Percentiles rank a stretch among this genome's conserved stretches.
These are phyloP conservation scores for Debaryomyces psychrophilus DNA, from an alignment of 1,139 yeast species.

Conservation along the genomic window DNA sequence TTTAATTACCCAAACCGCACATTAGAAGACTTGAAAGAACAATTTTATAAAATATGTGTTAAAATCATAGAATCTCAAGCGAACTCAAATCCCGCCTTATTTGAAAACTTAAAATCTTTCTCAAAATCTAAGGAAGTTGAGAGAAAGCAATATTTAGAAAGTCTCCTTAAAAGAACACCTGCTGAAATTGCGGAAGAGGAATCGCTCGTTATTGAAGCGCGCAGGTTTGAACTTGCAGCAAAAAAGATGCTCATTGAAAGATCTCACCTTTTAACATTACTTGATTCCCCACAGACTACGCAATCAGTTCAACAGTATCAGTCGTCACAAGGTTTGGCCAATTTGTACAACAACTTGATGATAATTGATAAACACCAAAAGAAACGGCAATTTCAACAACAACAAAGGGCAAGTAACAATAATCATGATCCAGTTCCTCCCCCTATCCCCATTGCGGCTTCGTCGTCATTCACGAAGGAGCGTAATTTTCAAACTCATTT, in stretches of 20 bases:
- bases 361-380: constrained; percentile 68
- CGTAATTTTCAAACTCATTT: constrained; percentile 55
- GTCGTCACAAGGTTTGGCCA: constrained; percentile 88
- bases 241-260: constrained; percentile 86
- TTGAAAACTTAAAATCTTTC: constrained; percentile 56
- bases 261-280: constrained; percentile 70
- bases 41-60: constrained; percentile 60
- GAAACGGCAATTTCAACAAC: constrained; percentile 44
- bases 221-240: constrained; percentile 90
- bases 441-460: constrained; percentile 59
- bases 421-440: constrained; percentile 59
- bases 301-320: constrained; percentile 77
- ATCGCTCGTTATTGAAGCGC: constrained; percentile 87
- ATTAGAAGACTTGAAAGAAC: constrained; percentile 80
- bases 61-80: constrained; percentile 51
- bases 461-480: constrained; percentile 54
- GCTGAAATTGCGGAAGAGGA: constrained; percentile 99
- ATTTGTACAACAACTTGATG: constrained; percentile 79
- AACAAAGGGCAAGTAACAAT: constrained; percentile 42
- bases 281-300: constrained; percentile 88
- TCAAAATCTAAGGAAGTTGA: constrained; percentile 70
- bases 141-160: constrained; percentile 78
- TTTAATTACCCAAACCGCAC: constrained; percentile 50
- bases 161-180: constrained; percentile 80
- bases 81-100: constrained; percentile 47